phyloP scores from a whole-genome alignment of 2,329 filamentous ascomycete species.

The Hyphodiscus sp. region DNA sequence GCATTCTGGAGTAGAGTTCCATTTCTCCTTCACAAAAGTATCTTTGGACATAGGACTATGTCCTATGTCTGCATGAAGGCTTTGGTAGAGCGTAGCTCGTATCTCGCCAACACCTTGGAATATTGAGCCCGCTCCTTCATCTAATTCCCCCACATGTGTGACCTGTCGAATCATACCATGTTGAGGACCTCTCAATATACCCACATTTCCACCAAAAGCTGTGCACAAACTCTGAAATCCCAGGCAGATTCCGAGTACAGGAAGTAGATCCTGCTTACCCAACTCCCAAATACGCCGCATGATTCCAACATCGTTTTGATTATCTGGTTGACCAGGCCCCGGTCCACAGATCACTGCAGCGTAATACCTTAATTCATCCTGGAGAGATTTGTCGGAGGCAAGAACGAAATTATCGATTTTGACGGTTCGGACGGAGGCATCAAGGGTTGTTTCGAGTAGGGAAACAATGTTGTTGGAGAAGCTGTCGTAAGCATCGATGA shows the following conservation, averaged over 20 bases:
- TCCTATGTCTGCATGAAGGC: conserved; percentile 31
- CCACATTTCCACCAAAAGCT: conserved; percentile 49
- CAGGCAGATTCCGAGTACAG: conserved; percentile 72
- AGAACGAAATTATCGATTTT: conserved; percentile 60
- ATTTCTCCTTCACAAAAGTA: conserved; percentile 22
- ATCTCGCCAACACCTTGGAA: conserved; percentile 26
- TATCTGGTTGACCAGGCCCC: conserved; percentile 75
- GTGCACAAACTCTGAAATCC: conserved; percentile 63
- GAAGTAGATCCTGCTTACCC: conserved; percentile 51
- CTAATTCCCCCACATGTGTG: conserved; percentile 35
- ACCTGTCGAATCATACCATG: conserved; percentile 59
- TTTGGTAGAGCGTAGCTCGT: conserved; percentile 36
- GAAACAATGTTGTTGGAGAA: conserved; percentile 94
- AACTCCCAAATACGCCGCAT: conserved; percentile 71
- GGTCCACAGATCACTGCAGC: conserved; percentile 87
- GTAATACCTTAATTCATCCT: conserved; percentile 51
- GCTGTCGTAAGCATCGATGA: conserved; percentile 93
- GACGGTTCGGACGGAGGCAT: conserved; percentile 62
- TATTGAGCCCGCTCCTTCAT: conserved; percentile 12
- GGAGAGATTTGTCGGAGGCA: conserved; percentile 38
- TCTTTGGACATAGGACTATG: conserved; percentile 17
- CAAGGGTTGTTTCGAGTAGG: conserved; percentile 64
- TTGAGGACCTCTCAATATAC: conserved; percentile 44
- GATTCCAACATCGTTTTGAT: conserved; percentile 70
- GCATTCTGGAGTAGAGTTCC: conserved; percentile 15